A percentile compares a stretch with the other conserved stretches of the same genome.
These are phyloP conservation scores for Claviceps pusilla DNA, from an alignment of 2,329 filamentous ascomycete species.

Conservation along the genomic window DNA sequence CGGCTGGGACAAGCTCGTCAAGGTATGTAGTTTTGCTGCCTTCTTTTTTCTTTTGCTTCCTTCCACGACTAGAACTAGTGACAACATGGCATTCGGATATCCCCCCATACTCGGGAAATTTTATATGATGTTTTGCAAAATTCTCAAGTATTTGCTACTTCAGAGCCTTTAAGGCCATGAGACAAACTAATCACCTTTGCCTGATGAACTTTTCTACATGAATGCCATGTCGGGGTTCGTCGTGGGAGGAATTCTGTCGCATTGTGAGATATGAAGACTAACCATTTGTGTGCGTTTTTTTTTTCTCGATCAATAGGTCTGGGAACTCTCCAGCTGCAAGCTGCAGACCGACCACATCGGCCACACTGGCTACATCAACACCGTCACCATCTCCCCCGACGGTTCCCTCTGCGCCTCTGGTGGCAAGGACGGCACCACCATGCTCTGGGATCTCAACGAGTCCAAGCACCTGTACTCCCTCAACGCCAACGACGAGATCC, in stretches of 20 bases:
- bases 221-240: neutral
- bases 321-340: slow-evolving; percentile 98
- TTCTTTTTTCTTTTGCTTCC: neutral
- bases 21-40: slow-evolving; percentile 49
- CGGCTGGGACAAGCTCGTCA: slow-evolving; percentile 99
- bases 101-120: neutral
- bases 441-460: slow-evolving; percentile 99
- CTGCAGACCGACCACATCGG: slow-evolving; percentile 99
- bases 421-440: slow-evolving; percentile 99
- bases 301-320: slow-evolving; percentile 56
- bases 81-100: neutral
- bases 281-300: neutral
- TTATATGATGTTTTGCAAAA: slow-evolving; percentile 78
- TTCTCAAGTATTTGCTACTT: slow-evolving; percentile 99
- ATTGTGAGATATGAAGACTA: neutral
- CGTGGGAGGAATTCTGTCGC: neutral
- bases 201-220: slow-evolving; percentile 41
- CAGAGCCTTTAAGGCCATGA: slow-evolving; percentile 92
- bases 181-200: slow-evolving; percentile 83
- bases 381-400: slow-evolving; percentile 98
- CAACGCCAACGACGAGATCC: slow-evolving; percentile 98
- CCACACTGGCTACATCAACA: slow-evolving; percentile 99
- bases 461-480: slow-evolving; percentile 99
- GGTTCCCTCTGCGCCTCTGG: slow-evolving; percentile 97
- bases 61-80: neutral